Conservation (phyloP, 768 basidiomycete species). For the Tricholomella constricta region DNA sequence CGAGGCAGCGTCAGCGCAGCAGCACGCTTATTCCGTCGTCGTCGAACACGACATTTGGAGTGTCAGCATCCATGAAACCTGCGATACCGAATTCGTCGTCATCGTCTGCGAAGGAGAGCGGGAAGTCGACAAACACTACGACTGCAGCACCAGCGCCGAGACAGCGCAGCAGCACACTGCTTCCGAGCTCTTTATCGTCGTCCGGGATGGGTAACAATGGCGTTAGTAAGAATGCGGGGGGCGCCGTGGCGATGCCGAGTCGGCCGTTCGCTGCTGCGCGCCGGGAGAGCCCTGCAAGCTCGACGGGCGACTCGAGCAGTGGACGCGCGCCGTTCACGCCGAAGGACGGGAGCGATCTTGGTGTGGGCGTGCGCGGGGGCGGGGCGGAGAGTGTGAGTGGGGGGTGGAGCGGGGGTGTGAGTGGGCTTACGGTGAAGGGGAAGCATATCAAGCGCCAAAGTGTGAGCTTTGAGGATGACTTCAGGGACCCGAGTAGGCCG, state of each 20-base stretch:
- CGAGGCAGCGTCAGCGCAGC: conserved; percentile 40
- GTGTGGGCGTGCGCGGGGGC: conserved; percentile 16
- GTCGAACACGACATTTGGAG: conserved; percentile 19
- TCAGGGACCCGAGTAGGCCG: conserved; percentile 18
- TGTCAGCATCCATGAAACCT: not conserved
- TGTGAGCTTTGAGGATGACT: conserved; percentile 68
- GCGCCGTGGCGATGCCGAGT: conserved; percentile 30
- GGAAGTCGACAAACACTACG: not conserved
- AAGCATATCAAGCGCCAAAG: conserved; percentile 56
- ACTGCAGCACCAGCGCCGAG: conserved; percentile 16
- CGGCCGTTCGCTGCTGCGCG: conserved; percentile 59
- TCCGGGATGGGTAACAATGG: conserved; percentile 8
- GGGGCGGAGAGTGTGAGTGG: conserved; percentile 13
- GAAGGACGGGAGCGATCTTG: conserved; percentile 72
- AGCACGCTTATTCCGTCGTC: conserved; percentile 39
- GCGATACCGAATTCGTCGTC: conserved; percentile 10
- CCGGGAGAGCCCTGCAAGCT: conserved; percentile 78
- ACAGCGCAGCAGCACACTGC: conserved; percentile 44
- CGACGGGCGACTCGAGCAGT: conserved; percentile 83
- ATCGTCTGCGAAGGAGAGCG: not conserved
- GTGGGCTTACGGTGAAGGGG: conserved; percentile 30
- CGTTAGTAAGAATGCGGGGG: not conserved
- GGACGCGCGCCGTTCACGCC: conserved; percentile 77
- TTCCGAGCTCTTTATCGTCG: conserved; percentile 24
- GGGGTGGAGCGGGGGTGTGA: conserved; percentile 35